Base-by-base conservation (phyloP, 2,329 filamentous ascomycete genomes). In the Cladosporium sphaerospermum region DNA sequence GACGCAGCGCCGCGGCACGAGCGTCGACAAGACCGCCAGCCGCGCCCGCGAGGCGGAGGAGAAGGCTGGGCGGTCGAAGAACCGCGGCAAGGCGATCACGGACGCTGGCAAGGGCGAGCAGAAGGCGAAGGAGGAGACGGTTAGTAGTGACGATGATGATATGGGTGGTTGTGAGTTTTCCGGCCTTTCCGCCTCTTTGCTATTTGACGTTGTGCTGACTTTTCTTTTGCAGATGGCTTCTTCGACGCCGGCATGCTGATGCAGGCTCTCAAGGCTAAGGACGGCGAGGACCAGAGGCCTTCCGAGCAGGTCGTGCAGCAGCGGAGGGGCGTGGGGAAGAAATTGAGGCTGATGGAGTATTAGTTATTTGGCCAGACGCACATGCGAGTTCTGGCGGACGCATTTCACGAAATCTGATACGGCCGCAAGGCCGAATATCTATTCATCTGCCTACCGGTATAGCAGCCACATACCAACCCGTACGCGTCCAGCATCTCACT, bases 231-330 rank as follows among this genome's bases (percentile, higher is more conserved):
- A 96, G 91, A 96, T 76, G 92, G 92, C 32, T 96, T 97, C 77
- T 97, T 97, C 72, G 92, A 97, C 68, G 90, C 92, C 0, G 92
- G 92, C 11, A 95, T 96, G 89, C 80, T 96, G 4, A 77, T 93
- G 19, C 88, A 95, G 68, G 89, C 90, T 1, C 81, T 96, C 54
- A 91, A 91, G 67, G 85, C 85, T 2, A 80, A 85, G 47, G 78
- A 79, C 13, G 77, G 82, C 53, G 75, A 73, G 3, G 69, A 74
- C 5, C 78, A 81, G 50, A 64, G 61, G 33, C 67, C 71, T 2
- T 74, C 71, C 41, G 79, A 82, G 57, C 75, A 81, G 53, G 83
- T 83, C 9, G 78, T 78, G 4, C 79, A 80, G 36, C 23, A 28
- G 41, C 75, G 85, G 57, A 76, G 85, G 60, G 84, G 89, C 56